phyloP scores from a whole-genome alignment of 495 filamentous ascomycete species.

The Parmelia sp. region DNA sequence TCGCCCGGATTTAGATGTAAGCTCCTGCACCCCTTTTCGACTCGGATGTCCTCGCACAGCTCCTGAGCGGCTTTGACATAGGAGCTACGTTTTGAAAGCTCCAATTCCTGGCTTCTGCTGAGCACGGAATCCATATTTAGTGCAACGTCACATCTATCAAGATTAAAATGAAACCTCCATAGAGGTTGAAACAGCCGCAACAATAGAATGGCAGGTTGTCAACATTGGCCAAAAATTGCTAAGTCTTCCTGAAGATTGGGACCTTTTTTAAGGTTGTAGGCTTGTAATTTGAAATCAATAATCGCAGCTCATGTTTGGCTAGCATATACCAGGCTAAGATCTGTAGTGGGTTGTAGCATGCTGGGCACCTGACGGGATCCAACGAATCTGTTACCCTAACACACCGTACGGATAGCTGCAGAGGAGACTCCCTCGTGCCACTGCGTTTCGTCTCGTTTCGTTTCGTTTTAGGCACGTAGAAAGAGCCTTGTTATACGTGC shows the following conservation, averaged over 20 bases:
- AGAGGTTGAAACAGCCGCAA: slow-evolving; percentile 6
- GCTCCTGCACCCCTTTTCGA: background rate
- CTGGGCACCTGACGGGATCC: background rate
- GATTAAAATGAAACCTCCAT: no score
- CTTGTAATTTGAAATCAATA: background rate
- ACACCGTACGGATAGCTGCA: slow-evolving; percentile 11
- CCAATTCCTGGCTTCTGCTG: background rate
- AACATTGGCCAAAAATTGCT: background rate
- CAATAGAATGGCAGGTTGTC: background rate
- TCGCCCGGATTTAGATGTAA: background rate
- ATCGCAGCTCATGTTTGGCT: background rate
- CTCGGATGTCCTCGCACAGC: background rate
- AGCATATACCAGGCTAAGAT: background rate
- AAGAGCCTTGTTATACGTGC: background rate
- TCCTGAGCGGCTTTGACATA: background rate
- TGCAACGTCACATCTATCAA: background rate
- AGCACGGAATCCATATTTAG: background rate
- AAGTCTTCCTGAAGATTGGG: background rate
- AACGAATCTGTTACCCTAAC: slow-evolving; percentile 2
- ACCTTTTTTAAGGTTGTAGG: background rate
- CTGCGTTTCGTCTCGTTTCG: background rate
- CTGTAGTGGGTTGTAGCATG: background rate
- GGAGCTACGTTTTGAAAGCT: background rate
- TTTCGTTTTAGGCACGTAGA: background rate
- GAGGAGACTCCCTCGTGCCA: slow-evolving; percentile 7